Evolutionary conservation across 805 yeast species (phyloP), one percentile per base, ranked within the genome.

Genomic region (Ogataea chonburiensis): DNA sequence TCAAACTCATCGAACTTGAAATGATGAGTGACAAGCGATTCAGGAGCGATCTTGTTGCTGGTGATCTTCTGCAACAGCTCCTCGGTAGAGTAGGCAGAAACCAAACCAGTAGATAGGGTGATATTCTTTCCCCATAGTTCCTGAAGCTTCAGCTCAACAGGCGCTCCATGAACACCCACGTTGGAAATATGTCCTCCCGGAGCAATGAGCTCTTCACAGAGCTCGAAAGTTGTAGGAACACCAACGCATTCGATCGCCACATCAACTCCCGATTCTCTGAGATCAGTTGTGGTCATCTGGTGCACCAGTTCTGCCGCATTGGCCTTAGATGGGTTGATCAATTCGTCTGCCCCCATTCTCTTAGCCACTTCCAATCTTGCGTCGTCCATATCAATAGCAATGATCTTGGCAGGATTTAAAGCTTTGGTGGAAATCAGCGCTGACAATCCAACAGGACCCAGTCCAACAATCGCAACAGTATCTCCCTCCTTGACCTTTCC

Each of bases 181-280:
- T 79, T 81, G 17, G 82, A 83, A 45, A 73, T 71, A 41, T 79
- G 68, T 17, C 84, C 85, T 40, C 83, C 82, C 28, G 77, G 70
- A 16, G 68, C 61, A 43, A 77, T 68, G 22, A 73, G 64, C 18
- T 68, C 68, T 40, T 79, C 73, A 45, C 81, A 81, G 44, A 75
- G 61, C 48, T 75, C 72, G 53, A 79, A 77, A 36, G 84, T 77
- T 24, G 64, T 63, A 40, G 79, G 79, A 28, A 81, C 70, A 52
- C 84, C 87, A 19, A 81, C 81, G 57, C 84, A 75, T 60, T 78
- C 74, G 45, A 70, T 70, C 28, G 73, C 85, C 54, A 77, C 79
- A 42, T 79, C 81, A 13, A 77, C 84, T 46, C 75, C 76, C 7
- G 79, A 71, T 20, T 56, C 53, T 26, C 57, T 59, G 14, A 46